Conservation (phyloP, 1,284 basidiomycete genomes). For the Sanghuangporus baumii region DNA sequence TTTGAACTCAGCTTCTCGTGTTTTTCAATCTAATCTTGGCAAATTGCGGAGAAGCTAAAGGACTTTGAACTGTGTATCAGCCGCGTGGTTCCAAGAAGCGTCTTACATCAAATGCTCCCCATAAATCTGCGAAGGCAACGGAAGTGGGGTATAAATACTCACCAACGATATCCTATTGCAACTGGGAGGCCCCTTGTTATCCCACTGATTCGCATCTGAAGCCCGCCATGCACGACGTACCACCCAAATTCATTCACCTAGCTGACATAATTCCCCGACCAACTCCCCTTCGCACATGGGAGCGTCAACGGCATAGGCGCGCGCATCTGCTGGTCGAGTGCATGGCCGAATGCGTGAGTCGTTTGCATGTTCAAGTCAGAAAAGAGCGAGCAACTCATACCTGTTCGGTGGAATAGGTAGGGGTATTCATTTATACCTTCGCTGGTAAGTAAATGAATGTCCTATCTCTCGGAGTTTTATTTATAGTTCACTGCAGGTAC, state of each 20-base stretch:
- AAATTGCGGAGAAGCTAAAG: no score
- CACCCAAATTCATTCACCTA: conserved; percentile 30
- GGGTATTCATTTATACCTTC: conserved; percentile 50
- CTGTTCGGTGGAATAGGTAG: conserved; percentile 23
- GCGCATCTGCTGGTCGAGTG: conserved; percentile 51
- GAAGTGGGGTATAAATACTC: background rate
- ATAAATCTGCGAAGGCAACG: background rate
- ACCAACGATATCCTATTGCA: no score
- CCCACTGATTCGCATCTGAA: no score
- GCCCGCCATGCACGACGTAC: conserved; percentile 7
- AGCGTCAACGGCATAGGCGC: conserved; percentile 43
- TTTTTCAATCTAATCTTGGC: background rate
- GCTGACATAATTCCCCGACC: conserved; percentile 37
- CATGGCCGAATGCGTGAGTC: conserved; percentile 52
- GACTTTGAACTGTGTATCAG: background rate
- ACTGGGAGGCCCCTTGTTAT: no score
- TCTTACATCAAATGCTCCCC: background rate
- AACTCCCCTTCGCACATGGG: conserved; percentile 42
- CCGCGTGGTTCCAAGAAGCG: background rate
- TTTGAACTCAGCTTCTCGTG: background rate
- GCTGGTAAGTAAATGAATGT: conserved; percentile 33
- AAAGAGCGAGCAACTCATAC: background rate
- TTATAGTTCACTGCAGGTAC: conserved; percentile 36
- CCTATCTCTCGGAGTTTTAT: background rate
- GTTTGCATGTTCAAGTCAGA: background rate